Conservation (phyloP, 164 flowering plant genomes). For the Magnolia changhungtana region DNA sequence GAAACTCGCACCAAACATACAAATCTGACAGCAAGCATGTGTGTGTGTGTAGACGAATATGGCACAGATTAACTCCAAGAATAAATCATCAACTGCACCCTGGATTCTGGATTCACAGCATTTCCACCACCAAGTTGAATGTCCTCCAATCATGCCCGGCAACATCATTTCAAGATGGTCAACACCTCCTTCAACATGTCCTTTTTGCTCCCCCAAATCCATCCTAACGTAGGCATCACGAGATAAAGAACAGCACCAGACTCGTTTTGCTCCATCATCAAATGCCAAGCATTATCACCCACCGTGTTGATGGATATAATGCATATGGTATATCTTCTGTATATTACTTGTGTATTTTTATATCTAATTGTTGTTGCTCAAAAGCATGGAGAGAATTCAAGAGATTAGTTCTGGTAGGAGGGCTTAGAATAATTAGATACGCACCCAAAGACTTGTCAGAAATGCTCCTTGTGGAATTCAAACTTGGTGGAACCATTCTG, state of each 20-base stretch:
- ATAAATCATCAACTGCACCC: background rate
- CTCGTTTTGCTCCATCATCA: background rate
- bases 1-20: no score
- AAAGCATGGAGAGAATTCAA: background rate
- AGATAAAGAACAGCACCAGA: background rate
- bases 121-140: background rate
- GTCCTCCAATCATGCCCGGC: background rate
- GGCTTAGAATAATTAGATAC: background rate
- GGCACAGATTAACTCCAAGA: background rate
- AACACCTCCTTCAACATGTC: background rate
- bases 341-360: background rate
- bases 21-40: no score
- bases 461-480: constrained; percentile 89
- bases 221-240: background rate
- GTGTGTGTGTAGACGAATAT: no score
- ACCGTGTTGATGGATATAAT: background rate
- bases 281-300: background rate
- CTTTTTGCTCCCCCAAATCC: background rate
- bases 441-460: constrained; percentile 24
- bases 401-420: background rate
- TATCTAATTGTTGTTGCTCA: background rate
- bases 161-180: background rate
- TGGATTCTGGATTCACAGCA: background rate
- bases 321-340: background rate
- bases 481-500: constrained; percentile 77